A percentile compares a stretch with the other conserved stretches of the same genome.
phyloP scores from a whole-genome alignment of 352 stramenopile genomes.

The Thalassiosira livingstoniorum region DNA sequence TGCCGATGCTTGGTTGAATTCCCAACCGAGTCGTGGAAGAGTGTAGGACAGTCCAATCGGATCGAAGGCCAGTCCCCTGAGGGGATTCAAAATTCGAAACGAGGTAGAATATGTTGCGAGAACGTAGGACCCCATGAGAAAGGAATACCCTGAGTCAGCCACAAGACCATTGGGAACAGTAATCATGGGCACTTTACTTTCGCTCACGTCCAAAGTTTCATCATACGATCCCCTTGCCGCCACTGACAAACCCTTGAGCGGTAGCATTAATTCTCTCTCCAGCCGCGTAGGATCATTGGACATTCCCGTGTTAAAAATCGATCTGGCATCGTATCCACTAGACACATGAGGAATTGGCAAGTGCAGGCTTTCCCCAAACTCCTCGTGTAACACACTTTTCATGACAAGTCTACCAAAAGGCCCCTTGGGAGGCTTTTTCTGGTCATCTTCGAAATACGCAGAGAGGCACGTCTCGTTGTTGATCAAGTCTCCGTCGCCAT shows the following conservation, averaged over 20 bases:
- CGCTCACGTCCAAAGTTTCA: constrained; percentile 22
- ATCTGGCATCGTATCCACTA: constrained; percentile 73
- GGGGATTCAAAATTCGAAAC: constrained; percentile 75
- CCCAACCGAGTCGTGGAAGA: constrained; percentile 71
- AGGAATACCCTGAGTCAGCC: constrained; percentile 75
- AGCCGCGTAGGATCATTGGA: constrained; percentile 20
- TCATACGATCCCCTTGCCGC: constrained; percentile 46
- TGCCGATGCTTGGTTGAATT: constrained; percentile 69
- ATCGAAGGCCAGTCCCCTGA: constrained; percentile 77
- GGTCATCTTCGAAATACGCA: constrained; percentile 44
- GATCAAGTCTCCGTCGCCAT: constrained; percentile 42
- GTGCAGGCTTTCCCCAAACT: constrained; percentile 24
- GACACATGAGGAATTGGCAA: constrained; percentile 46
- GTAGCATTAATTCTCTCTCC: constrained; percentile 44
- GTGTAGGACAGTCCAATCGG: constrained; percentile 78
- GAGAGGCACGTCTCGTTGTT: constrained; percentile 42
- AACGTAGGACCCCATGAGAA: constrained; percentile 71
- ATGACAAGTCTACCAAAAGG: constrained; percentile 2
- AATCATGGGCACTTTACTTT: constrained; percentile 71
- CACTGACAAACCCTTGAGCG: constrained; percentile 34
- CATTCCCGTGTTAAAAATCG: constrained; percentile 46
- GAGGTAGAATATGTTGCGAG: constrained; percentile 71
- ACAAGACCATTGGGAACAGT: constrained; percentile 73
- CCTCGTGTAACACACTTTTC: constrained; percentile 34
- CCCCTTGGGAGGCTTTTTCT: background rate